phyloP scores from a whole-genome alignment of 2,329 filamentous ascomycete species.

The Aspergillus fumigatiaffinis region DNA sequence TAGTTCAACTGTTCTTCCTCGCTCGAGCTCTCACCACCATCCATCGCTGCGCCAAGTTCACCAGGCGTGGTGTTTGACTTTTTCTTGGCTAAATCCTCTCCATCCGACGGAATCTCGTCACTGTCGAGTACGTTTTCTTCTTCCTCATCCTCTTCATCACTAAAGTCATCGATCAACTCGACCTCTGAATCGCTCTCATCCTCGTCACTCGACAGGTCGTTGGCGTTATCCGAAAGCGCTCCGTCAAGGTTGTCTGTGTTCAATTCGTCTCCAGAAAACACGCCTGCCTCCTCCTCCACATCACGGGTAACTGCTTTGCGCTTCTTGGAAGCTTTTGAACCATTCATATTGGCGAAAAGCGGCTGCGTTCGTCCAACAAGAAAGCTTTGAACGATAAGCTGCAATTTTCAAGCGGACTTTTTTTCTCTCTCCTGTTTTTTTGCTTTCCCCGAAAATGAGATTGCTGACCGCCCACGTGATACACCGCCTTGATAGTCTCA shows the following conservation, averaged over 20 bases:
- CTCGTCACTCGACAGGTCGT: slow-evolving; percentile 36
- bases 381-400: slow-evolving; percentile 4
- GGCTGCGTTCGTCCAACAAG: not conserved
- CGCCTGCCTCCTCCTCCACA: slow-evolving; percentile 45
- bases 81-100: slow-evolving; percentile 39
- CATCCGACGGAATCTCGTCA: slow-evolving; percentile 48
- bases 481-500: slow-evolving; percentile 22
- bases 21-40: slow-evolving; percentile 13
- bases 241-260: slow-evolving; percentile 41
- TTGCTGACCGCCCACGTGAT: slow-evolving; percentile 36
- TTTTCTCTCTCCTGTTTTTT: slow-evolving; percentile 17
- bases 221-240: slow-evolving; percentile 40
- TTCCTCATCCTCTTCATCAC: slow-evolving; percentile 47
- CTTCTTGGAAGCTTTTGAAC: slow-evolving; percentile 51
- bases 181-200: slow-evolving; percentile 44
- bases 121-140: slow-evolving; percentile 48
- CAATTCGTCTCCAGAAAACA: slow-evolving; percentile 60
- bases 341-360: slow-evolving; percentile 27
- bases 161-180: slow-evolving; percentile 55
- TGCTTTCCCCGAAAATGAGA: slow-evolving; percentile 10
- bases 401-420: slow-evolving; percentile 17
- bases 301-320: slow-evolving; percentile 61
- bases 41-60: slow-evolving; percentile 9
- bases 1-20: slow-evolving; percentile 50
- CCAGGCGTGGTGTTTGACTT: slow-evolving; percentile 25